Percentiles rank a stretch among this genome's conserved stretches.
phyloP scores from a whole-genome alignment of 371 early-diverging fungal genomes.

The Zychaea mexicana region DNA sequence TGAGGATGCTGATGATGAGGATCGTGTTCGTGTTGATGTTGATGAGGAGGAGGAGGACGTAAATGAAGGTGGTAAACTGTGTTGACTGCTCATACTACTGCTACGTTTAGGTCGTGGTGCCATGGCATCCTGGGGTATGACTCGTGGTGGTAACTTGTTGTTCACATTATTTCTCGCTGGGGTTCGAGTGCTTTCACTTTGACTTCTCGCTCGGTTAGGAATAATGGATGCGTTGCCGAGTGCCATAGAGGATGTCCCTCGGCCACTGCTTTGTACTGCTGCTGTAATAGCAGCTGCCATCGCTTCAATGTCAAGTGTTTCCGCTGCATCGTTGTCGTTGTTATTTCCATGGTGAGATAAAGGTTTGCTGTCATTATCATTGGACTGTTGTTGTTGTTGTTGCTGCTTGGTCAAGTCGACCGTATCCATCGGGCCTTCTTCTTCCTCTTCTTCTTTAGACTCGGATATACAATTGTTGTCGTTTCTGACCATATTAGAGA shows the following conservation, averaged over 20 bases:
- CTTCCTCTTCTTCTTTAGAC: too few relatives aligned
- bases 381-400: background rate
- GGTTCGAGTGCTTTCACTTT: background rate
- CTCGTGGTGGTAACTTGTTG: too few relatives aligned
- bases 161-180: slow-evolving; percentile 5
- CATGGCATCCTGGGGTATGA: slow-evolving; percentile 3
- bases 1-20: slow-evolving; percentile 12
- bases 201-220: slow-evolving; percentile 10
- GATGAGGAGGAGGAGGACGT: background rate
- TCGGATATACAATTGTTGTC: too few relatives aligned
- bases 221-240: slow-evolving; percentile 50
- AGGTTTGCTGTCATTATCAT: background rate
- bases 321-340: background rate
- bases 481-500: too few relatives aligned
- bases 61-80: background rate
- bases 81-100: slow-evolving; percentile 13
- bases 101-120: slow-evolving; percentile 14
- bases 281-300: slow-evolving; percentile 53
- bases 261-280: slow-evolving; percentile 36
- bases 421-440: too few relatives aligned
- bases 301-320: slow-evolving; percentile 26
- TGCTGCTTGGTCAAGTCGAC: too few relatives aligned
- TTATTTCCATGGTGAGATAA: too few relatives aligned
- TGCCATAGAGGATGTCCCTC: slow-evolving; percentile 37
- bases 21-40: slow-evolving; percentile 2